These are phyloP conservation scores for Hypoxylon trugodes DNA, from an alignment of 495 filamentous ascomycete genomes.

Conservation along the genomic window DNA sequence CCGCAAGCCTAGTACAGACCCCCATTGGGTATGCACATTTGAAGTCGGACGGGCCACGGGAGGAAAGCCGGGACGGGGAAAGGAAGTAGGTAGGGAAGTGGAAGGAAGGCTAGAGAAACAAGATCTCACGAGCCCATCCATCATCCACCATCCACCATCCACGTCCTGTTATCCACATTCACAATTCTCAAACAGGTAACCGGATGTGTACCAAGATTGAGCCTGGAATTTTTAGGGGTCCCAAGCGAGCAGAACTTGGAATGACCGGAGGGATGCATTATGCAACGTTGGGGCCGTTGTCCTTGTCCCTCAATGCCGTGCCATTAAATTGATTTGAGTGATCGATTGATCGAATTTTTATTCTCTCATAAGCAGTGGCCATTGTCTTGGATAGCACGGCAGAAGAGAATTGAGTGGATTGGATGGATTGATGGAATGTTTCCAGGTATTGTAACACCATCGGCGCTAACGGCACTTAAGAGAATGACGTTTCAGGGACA, in stretches of 20 bases:
- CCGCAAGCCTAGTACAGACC: slow-evolving; percentile 33
- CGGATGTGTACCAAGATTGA: slow-evolving; percentile 8
- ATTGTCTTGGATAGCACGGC: slow-evolving; percentile 21
- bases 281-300: slow-evolving; percentile 28
- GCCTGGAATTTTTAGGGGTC: neutral
- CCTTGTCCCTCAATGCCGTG: slow-evolving; percentile 27
- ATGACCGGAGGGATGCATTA: slow-evolving; percentile 19
- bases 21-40: slow-evolving; percentile 39
- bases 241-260: slow-evolving; percentile 23
- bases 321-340: slow-evolving; percentile 24
- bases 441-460: slow-evolving; percentile 27
- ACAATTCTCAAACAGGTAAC: slow-evolving; percentile 22
- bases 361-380: slow-evolving; percentile 12
- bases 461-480: slow-evolving; percentile 38
- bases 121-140: slow-evolving; percentile 30
- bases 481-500: slow-evolving; percentile 27
- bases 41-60: slow-evolving; percentile 37
- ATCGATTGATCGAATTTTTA: neutral
- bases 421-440: slow-evolving; percentile 8
- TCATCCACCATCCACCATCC: too few relatives aligned
- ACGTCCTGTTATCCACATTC: neutral
- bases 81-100: too few relatives aligned
- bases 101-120: slow-evolving; percentile 19
- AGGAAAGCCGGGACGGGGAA: slow-evolving; percentile 36
- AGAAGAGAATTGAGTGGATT: slow-evolving; percentile 32